Evolutionary conservation across 2,329 filamentous ascomycete genomes (phyloP).

Genomic region (Cordyceps javanica): DNA sequence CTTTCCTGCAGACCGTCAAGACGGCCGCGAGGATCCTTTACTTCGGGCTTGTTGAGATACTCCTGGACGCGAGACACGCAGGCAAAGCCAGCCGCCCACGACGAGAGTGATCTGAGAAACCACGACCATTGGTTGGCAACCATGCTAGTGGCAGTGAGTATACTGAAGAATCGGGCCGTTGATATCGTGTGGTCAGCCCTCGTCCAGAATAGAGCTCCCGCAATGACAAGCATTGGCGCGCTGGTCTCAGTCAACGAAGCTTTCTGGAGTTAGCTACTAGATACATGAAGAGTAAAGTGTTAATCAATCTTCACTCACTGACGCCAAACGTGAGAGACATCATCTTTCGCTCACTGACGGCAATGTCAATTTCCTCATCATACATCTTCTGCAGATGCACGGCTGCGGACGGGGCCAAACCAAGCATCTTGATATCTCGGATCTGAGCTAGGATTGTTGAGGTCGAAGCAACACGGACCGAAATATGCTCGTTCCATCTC

Average conservation of each 20-base stretch:
- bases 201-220: background rate
- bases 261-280: no score
- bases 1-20: no score
- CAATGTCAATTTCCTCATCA: background rate
- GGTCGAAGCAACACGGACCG: background rate
- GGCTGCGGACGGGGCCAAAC: background rate
- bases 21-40: background rate
- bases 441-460: constrained; percentile 6
- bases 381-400: background rate
- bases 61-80: background rate
- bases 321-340: background rate
- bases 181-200: background rate
- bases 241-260: no score
- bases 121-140: background rate
- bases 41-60: background rate
- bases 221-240: background rate
- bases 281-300: no score
- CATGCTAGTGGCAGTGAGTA: background rate
- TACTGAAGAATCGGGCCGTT: background rate
- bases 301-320: no score
- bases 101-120: background rate
- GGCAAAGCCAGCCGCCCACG: background rate
- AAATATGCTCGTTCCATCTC: background rate
- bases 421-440: constrained; percentile 4
- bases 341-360: constrained; percentile 10